phyloP scores from a whole-genome alignment of 768 basidiomycete genomes.

The Collybia mongolica region DNA sequence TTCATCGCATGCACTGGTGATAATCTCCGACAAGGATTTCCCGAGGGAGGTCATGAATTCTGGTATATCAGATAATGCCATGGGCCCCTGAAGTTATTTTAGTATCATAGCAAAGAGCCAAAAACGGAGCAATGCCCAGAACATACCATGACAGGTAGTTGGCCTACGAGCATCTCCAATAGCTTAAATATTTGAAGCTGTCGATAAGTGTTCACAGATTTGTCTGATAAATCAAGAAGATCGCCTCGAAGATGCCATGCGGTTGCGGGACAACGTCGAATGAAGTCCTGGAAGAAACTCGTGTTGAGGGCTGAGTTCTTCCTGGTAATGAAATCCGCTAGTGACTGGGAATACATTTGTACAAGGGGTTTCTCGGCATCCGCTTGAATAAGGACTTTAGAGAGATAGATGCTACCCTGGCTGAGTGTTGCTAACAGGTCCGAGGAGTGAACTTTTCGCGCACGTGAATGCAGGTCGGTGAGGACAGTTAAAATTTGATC shows the following conservation, averaged over 20 bases:
- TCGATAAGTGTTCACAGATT: slow-evolving; percentile 76
- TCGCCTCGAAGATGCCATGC: slow-evolving; percentile 67
- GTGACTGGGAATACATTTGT: slow-evolving; percentile 59
- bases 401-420: slow-evolving; percentile 69
- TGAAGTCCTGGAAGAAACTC: slow-evolving; percentile 77
- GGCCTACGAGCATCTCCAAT: slow-evolving; percentile 59
- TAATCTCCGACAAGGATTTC: slow-evolving; percentile 43
- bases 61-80: slow-evolving; percentile 38
- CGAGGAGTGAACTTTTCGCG: slow-evolving; percentile 60
- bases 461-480: slow-evolving; percentile 67
- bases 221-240: slow-evolving; percentile 53
- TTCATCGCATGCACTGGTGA: slow-evolving; percentile 49
- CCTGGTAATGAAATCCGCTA: slow-evolving; percentile 74
- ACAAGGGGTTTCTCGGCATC: slow-evolving; percentile 46
- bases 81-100: slow-evolving; percentile 10
- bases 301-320: slow-evolving; percentile 77
- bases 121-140: background rate
- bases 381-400: slow-evolving; percentile 43
- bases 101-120: background rate
- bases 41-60: slow-evolving; percentile 53
- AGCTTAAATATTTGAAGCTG: slow-evolving; percentile 74
- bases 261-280: slow-evolving; percentile 58
- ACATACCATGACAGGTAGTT: slow-evolving; percentile 50
- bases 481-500: slow-evolving; percentile 48
- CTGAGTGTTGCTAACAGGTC: slow-evolving; percentile 66